phyloP scores from a whole-genome alignment of 2,329 filamentous ascomycete genomes.

The Paecilomyces formosus region DNA sequence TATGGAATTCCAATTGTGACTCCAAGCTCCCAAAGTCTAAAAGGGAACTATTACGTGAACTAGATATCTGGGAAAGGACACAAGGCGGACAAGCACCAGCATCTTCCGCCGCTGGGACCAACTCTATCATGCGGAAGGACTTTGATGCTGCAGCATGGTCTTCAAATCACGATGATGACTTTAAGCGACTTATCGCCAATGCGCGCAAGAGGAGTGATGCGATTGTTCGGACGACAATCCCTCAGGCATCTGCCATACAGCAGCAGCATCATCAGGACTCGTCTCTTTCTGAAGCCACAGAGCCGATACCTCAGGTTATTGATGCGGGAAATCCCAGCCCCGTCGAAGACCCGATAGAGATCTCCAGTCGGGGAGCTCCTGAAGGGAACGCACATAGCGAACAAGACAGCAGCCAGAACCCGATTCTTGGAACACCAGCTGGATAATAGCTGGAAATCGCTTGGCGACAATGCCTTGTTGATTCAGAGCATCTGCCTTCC shows the following conservation, averaged over 20 bases:
- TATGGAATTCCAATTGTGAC: slow-evolving; percentile 98
- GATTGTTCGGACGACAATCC: slow-evolving; percentile 17
- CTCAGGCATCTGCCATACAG: slow-evolving; percentile 9
- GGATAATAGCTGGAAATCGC: background rate
- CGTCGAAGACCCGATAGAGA: background rate
- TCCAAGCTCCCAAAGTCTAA: slow-evolving; percentile 65
- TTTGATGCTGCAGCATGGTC: slow-evolving; percentile 78
- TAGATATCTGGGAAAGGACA: slow-evolving; percentile 81
- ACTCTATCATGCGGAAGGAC: slow-evolving; percentile 70
- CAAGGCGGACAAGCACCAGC: slow-evolving; percentile 56
- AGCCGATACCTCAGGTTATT: background rate
- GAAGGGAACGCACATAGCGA: background rate
- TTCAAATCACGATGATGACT: slow-evolving; percentile 63
- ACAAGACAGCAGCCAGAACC: slow-evolving; percentile 1
- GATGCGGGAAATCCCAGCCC: background rate
- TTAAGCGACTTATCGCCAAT: slow-evolving; percentile 69
- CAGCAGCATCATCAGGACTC: background rate
- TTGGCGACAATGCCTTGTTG: background rate
- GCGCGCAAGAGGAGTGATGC: slow-evolving; percentile 52
- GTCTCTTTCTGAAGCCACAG: background rate
- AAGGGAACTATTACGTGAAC: slow-evolving; percentile 64
- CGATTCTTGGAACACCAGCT: slow-evolving; percentile 1
- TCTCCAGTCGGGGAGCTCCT: background rate
- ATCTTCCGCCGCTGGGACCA: slow-evolving; percentile 13
- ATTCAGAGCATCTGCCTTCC: background rate